Base-by-base conservation (phyloP, 2,329 filamentous ascomycete species). In the Chaetomium sp. region DNA sequence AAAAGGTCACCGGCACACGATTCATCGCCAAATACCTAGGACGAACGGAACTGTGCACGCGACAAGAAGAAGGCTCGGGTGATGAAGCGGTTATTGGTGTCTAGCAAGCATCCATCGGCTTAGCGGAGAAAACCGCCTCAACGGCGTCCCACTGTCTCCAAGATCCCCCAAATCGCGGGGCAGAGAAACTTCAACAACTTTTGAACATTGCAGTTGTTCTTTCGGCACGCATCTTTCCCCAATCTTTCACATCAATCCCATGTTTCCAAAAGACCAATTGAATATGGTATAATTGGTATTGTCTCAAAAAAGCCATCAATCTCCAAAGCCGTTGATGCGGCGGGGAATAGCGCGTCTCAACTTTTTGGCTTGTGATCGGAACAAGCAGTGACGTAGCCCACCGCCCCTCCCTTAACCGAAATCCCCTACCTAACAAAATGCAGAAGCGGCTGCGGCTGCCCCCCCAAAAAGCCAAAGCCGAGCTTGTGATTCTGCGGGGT, bases 401-500 rank as follows among this genome's bases (percentile, higher is more conserved):
- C 19, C 3, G 19, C 19, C 19, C 19, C 19, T 27, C 19, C 19
- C 19, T 27, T 27, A 27, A 27, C 19, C 19, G 19, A 27, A 27
- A 27, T 27, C 19, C 19, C 19, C 19, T 27, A 27, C 19, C 19
- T 27, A 27, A 27, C 19, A 27, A 27, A 27, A 27, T n/a, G n/a
- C n/a, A n/a, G n/a, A n/a, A n/a, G n/a, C n/a, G n/a, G n/a, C n/a
- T n/a, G n/a, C n/a, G n/a, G n/a, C n/a, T n/a, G n/a, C 19, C 19
- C 19, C 19, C 19, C 19, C 2, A 69, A 76, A 76, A 77, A 79
- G 69, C 59, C 67, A 64, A 67, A 75, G 72, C 76, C 76, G 76
- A 79, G 77, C 77, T 79, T 79, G 77, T 79, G 77, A 80, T 76
- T 74, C 74, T 78, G 76, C 76, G 76, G 76, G 14, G 45, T 44